Evolutionary conservation across 306 rosid genomes (phyloP), one percentile per base, ranked within the genome.

Genomic region (Ormosia semicastrata): DNA sequence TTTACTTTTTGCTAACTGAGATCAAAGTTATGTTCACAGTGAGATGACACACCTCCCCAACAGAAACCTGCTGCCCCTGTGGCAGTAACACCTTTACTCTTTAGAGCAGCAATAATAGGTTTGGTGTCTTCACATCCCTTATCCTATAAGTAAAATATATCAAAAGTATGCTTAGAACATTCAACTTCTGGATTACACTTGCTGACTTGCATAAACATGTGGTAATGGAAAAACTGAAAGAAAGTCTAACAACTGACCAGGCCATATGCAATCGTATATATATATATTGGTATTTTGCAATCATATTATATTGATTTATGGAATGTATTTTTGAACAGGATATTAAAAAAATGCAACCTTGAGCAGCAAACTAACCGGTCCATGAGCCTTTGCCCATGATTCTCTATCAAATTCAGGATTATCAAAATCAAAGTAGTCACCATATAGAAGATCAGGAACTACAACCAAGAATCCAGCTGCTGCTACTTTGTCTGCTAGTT

Each of bases 31-130:
- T 36, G 32, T 18, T 69, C 65, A 46, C 2, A 46, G 71, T 71
- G 36, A 68, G 49, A 41, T 11, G 43, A 50, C 53, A 81, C 43
- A 90, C 92, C 97, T 59, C 91, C 97, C 90, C 91, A 92, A 84
- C 94, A 92, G 76, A 89, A 88, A 29, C 94, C 94, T 34, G 85
- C 91, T 66, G 88, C 91, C 8, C 92, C 94, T 17, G 88, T 77
- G 44, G 89, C 54, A 50, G 88, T 85, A 83, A 82, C 66, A 29
- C 92, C 94, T 79, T 75, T 88, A 57, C 85, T 82, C 86, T 59
- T 88, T 32, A 91, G 82, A 80, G 83, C 92, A 53, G 86, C 86
- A 77, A 91, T 68, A 44, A 91, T 50, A 53, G 77, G 78, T 66
- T 88, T 84, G 5, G 84, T 73, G 36, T 87, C 90, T 82, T 88